Evolutionary conservation across 1,284 basidiomycete species (phyloP), one percentile per base, ranked within the genome.

Genomic region (Phlebopus sp.): DNA sequence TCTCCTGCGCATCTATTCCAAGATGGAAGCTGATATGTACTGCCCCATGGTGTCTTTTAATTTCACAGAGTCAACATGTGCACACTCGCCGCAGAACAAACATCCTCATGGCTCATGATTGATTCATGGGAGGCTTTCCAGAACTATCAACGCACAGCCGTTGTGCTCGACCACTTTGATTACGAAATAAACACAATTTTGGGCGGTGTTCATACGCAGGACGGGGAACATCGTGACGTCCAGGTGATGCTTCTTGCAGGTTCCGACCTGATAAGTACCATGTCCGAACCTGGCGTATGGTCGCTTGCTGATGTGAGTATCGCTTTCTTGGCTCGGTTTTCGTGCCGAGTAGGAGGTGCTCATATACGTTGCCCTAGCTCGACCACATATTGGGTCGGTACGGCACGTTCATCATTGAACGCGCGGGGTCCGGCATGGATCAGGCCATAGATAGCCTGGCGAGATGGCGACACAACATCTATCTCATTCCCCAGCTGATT

Each of bases 261-360:
- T 31, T 95, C 92, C 19, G 96, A 99, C 69, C 76, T 99, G 58
- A 99, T 99, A 66, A 87, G 93, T 65, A 97, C 93, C 44, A 98
- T 99, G 87, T 92, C 91, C 57, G 93, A 98, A 70, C 93, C 93
- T n/a, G 97, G 97, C 13, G 94, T 99, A 18, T 99, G 97, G 97
- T 86, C 88, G 45, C 87, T 94, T 59, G 79, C 82, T 50, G 97
- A 99, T 79, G 90, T 95, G 58, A 66, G 85, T 74, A 34, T 39
- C 36, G 31, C 37, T 29, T 42, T 27, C 49, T 44, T 21, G 37
- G 44, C 27, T 49, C 44, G 44, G 17, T 42, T 41, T 30, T 46
- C 41, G 42, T 54, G 49, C 42, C 47, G 48, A 49, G 42, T 56
- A 34, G 49, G 42, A 54, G 14, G 15, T 41, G 44, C 49, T 37